A percentile compares a stretch with the other conserved stretches of the same genome.
Evolutionary conservation across 108 stramenopile species (phyloP).

Genomic region (Chaetoceros muelleri): DNA sequence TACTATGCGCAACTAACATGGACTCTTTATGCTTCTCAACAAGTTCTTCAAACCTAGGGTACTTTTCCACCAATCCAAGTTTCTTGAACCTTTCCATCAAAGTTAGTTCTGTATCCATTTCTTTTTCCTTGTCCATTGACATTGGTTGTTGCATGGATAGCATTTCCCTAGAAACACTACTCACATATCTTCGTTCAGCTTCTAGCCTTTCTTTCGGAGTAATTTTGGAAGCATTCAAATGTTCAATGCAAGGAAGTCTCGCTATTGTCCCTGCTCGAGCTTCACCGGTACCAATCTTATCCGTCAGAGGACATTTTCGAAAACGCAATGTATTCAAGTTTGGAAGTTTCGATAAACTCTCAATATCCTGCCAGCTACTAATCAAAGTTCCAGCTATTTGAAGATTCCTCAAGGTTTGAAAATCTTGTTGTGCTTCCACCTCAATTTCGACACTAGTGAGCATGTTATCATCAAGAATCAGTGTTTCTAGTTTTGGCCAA

Average conservation of each 20-base stretch:
- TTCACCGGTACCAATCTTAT: constrained; percentile 57
- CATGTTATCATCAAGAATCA: constrained; percentile 73
- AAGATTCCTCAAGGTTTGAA: constrained; percentile 35
- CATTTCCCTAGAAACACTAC: constrained; percentile 43
- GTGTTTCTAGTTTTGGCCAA: constrained; percentile 47
- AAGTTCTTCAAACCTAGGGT: constrained; percentile 48
- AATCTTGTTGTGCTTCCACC: constrained; percentile 1
- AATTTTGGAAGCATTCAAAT: constrained; percentile 65
- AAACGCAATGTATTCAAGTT: constrained; percentile 43
- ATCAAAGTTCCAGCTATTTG: constrained; percentile 62
- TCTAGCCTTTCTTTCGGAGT: constrained; percentile 54
- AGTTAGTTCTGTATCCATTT: neutral
- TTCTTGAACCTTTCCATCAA: constrained; percentile 2
- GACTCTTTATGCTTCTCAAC: constrained; percentile 42
- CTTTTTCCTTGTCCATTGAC: neutral
- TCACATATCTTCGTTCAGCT: constrained; percentile 75
- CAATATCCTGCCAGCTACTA: constrained; percentile 53
- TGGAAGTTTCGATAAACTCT: constrained; percentile 31
- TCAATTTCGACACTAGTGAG: constrained; percentile 19
- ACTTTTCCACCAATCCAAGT: constrained; percentile 21
- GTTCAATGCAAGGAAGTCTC: constrained; percentile 42
- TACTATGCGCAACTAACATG: constrained; percentile 21
- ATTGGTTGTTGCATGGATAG: constrained; percentile 4
- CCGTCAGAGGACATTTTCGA: constrained; percentile 59
- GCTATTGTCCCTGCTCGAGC: constrained; percentile 65